Evolutionary conservation across 768 basidiomycete genomes (phyloP), one percentile per base, ranked within the genome.

Genomic region (Russula olivacea): DNA sequence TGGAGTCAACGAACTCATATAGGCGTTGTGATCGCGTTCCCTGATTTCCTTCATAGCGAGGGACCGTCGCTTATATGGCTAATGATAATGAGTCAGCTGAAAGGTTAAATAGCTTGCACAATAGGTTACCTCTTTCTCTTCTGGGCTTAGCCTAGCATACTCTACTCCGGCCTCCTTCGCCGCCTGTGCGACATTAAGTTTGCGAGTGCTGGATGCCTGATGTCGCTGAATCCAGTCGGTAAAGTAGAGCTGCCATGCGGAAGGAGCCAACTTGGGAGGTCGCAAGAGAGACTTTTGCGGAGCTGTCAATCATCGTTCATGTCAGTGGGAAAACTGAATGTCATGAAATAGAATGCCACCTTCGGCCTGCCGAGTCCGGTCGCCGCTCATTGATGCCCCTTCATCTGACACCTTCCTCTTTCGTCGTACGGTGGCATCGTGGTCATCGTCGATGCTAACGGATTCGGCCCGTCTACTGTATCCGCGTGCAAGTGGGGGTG

Each of bases 221-320:
- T 91, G 88, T 70, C 83, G 82, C 73, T 92, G 89, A 66, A 97
- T 93, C 85, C 91, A 94, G 72, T 96, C 92, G 25, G 93, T 93
- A 73, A 97, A 96, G 75, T 93, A 97, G 49, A 97, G 81, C 74
- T 97, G 94, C 94, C 94, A 97, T 59, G 93, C 91, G 3, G 92
- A 94, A 4, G 91, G 92, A 7, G 94, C 91, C 69, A 93, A 81
- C 77, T 94, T 93, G 53, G 93, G 93, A 21, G 91, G 93, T 48
- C 87, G 86, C 61, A 97, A 79, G 12, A 84, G 75, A 45, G 93
- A 93, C 75, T 89, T 93, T 59, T 83, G 76, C 51, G 83, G 83
- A 41, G 79, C 88, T 87, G 74, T 34, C 40, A 19, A 47, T 32
- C 28, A n/a, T 30, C 25, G 10, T 8, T 36, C 11, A 30, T 28